Base-by-base conservation (phyloP, 257 asterid species). In the Nicotiana obtusifolia region DNA sequence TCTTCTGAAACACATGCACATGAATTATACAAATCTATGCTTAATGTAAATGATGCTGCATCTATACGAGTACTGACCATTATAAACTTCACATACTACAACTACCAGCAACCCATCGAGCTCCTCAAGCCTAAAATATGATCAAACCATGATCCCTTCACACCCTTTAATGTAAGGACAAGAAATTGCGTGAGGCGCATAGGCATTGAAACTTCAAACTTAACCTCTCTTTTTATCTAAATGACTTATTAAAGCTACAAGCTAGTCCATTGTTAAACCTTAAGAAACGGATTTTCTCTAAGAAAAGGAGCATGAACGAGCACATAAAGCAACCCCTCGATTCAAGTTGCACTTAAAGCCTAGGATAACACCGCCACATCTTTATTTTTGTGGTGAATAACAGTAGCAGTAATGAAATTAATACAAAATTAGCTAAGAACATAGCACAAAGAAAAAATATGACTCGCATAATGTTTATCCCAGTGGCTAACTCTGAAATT, bases 241-340 rank as follows among this genome's bases (percentile, higher is more conserved):
- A 76, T 30, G 28, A 64, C 61, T 77, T 67, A 30, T 31, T 13
- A 61, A 68, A 80, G 37, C 35, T 24, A 13, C 77, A 68, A 13
- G 4, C 2, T 8, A 61, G 35, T 60, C 66, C 28, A 35, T 59
- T 33, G 83, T 77, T 67, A 80, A n/a, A 82, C 31, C 61, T 13
- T 53, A 66, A 82, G 85, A 2, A 85, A 85, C 49, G 82, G 67
- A 41, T 76, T 68, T 75, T 44, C 66, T 37, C 33, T 9, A 6
- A 59, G 68, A 5, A 65, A 8, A 76, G 84, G 60, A 62, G 17
- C 28, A 20, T n/a, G 26, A 44, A 60, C 60, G 0, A 62, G 54
- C 83, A 31, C 85, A 80, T 22, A 69, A 85, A 77, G 85, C 78
- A 61, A 82, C 82, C 81, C 87, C 81, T 85, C 22, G 69, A 82